Evolutionary conservation across 1,284 basidiomycete species (phyloP).

Genomic region (Vanrija humicola): DNA sequence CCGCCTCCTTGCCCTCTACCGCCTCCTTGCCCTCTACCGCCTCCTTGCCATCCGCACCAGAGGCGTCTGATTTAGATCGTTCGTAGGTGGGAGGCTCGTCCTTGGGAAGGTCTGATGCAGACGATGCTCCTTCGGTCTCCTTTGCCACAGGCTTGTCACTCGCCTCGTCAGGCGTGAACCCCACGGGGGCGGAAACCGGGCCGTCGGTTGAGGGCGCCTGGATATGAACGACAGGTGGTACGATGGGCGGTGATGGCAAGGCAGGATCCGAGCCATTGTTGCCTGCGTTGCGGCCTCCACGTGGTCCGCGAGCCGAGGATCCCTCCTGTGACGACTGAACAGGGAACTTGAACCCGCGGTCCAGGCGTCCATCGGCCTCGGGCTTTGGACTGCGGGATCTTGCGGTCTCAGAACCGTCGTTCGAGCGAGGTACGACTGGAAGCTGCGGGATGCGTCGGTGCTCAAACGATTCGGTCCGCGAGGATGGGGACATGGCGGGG

Average conservation of each 20-base stretch:
- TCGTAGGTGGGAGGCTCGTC: background rate
- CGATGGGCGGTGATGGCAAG: constrained; percentile 1
- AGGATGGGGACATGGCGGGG: constrained; percentile 15
- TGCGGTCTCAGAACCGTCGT: background rate
- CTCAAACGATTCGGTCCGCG: constrained; percentile 12
- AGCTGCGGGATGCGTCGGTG: background rate
- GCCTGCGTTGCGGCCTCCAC: background rate
- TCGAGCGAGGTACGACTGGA: background rate
- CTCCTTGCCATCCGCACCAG: background rate
- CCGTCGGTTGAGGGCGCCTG: constrained; percentile 19
- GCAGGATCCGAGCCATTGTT: background rate
- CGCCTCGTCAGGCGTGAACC: constrained; percentile 8
- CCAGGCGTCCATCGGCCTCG: constrained; percentile 46
- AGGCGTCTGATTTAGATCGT: no score
- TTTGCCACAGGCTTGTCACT: background rate
- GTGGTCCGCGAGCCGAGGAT: background rate
- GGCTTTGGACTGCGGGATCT: constrained; percentile 44
- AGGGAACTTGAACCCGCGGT: constrained; percentile 48
- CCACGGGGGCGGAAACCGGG: constrained; percentile 15
- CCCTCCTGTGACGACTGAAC: background rate
- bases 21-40: background rate
- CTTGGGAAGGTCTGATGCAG: background rate
- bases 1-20: background rate
- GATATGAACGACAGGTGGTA: constrained; percentile 15
- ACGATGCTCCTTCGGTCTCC: background rate